Conservation (phyloP, 2,329 filamentous ascomycete genomes). For the Podosphaera aphanis region DNA sequence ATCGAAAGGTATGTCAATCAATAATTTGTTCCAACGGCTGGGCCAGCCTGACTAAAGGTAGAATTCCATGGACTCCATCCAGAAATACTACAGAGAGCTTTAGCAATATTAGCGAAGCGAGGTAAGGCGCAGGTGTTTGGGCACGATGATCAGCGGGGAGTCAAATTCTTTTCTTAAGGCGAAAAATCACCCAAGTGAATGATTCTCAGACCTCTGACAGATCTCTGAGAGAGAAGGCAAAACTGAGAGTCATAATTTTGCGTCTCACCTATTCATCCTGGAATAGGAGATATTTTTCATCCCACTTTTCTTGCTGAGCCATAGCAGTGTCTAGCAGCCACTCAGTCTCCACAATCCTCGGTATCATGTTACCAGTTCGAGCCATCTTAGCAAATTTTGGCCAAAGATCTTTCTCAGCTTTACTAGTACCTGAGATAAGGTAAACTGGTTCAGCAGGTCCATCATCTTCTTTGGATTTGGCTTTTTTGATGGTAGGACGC, state of each 20-base stretch:
- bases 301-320: conserved; percentile 55
- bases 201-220: not conserved
- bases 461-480: conserved; percentile 34
- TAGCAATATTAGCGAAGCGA: conserved; percentile 64
- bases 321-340: conserved; percentile 83
- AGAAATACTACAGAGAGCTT: conserved; percentile 54
- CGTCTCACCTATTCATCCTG: not conserved
- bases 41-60: not conserved
- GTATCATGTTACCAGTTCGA: conserved; percentile 50
- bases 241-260: not conserved
- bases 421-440: conserved; percentile 45
- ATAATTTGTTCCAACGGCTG: not conserved
- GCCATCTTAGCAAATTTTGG: conserved; percentile 60
- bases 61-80: conserved; percentile 78
- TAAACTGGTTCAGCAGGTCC: conserved; percentile 51
- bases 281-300: conserved; percentile 30
- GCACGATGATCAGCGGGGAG: conserved; percentile 63
- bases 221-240: too few species aligned
- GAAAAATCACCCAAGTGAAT: not conserved
- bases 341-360: conserved; percentile 61
- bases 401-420: conserved; percentile 55
- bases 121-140: conserved; percentile 90
- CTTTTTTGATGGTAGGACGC: conserved; percentile 40
- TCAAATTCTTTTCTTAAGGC: conserved; percentile 64
- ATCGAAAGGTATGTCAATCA: conserved; percentile 32